phyloP scores from a whole-genome alignment of 306 rosid species.

The Alnus rubra region DNA sequence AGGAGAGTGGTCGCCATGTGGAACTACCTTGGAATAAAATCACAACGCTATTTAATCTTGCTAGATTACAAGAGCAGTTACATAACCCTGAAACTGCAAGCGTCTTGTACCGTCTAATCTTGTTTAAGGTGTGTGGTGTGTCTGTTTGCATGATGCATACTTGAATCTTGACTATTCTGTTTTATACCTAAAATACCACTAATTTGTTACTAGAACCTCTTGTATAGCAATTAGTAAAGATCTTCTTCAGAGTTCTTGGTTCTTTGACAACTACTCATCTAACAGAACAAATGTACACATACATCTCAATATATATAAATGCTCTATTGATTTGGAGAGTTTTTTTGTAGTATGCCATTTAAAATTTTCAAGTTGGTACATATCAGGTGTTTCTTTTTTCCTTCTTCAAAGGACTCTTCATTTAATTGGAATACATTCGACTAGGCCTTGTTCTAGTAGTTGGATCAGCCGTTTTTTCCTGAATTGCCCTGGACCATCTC shows the following conservation, averaged over 20 bases:
- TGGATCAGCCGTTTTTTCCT: background rate
- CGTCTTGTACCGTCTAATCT: slow-evolving; percentile 75
- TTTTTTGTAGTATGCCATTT: background rate
- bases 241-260: background rate
- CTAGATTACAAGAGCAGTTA: slow-evolving; percentile 84
- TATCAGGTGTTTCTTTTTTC: background rate
- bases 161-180: background rate
- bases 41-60: slow-evolving; percentile 85
- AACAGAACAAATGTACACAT: background rate
- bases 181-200: background rate
- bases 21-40: slow-evolving; percentile 94
- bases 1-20: slow-evolving; percentile 63
- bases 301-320: background rate
- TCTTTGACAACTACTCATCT: background rate
- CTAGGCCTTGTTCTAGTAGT: background rate
- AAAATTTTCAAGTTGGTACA: background rate
- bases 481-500: slow-evolving; percentile 1
- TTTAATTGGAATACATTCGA: background rate
- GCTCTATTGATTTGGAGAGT: background rate
- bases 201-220: background rate
- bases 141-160: slow-evolving; percentile 3
- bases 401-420: background rate
- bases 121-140: slow-evolving; percentile 65
- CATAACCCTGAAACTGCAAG: slow-evolving; percentile 77
- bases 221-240: background rate